Evolutionary conservation across 164 flowering plant genomes (phyloP).

Genomic region (Nymphaea colorata): DNA sequence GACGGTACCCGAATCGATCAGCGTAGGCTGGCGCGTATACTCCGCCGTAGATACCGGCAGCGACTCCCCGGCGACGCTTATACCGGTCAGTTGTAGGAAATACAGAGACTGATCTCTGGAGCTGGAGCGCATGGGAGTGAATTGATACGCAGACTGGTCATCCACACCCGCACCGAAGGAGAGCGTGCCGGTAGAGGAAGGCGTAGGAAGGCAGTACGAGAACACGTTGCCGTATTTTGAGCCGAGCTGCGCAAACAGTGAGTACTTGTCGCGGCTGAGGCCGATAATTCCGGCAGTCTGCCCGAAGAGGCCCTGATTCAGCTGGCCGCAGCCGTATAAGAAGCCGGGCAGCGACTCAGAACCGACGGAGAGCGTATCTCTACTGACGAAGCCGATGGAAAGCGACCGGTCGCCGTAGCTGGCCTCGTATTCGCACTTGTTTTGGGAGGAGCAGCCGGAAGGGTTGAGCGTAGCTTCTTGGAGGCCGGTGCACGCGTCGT

Average conservation of each 20-base stretch:
- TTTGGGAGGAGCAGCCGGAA: constrained; percentile 13
- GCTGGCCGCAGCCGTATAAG: constrained; percentile 40
- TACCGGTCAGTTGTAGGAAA: constrained; percentile 16
- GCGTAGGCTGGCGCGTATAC: constrained; percentile 13
- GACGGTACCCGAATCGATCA: constrained; percentile 53
- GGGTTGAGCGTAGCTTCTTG: constrained; percentile 28
- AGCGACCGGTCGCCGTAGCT: constrained; percentile 37
- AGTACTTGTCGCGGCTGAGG: constrained; percentile 28
- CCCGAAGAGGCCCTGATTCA: constrained; percentile 41
- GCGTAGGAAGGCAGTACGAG: constrained; percentile 46
- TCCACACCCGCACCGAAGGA: constrained; percentile 16
- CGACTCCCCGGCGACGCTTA: constrained; percentile 19
- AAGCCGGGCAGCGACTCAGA: constrained; percentile 12
- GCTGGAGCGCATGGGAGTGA: constrained; percentile 31
- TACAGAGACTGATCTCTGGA: constrained; percentile 21
- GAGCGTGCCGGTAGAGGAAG: constrained; percentile 15
- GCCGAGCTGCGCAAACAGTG: constrained; percentile 25
- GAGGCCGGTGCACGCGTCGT: constrained; percentile 19
- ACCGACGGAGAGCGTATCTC: constrained; percentile 22
- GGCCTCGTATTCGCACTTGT: constrained; percentile 23
- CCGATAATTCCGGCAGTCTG: constrained; percentile 36
- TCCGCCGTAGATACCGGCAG: constrained; percentile 3
- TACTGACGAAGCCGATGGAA: constrained; percentile 28
- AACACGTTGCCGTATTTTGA: constrained; percentile 24
- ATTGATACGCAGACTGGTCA: constrained; percentile 10